Percentiles rank a stretch among this genome's conserved stretches.
phyloP scores from a whole-genome alignment of 1,284 basidiomycete species.

The Earliella scabrosa region DNA sequence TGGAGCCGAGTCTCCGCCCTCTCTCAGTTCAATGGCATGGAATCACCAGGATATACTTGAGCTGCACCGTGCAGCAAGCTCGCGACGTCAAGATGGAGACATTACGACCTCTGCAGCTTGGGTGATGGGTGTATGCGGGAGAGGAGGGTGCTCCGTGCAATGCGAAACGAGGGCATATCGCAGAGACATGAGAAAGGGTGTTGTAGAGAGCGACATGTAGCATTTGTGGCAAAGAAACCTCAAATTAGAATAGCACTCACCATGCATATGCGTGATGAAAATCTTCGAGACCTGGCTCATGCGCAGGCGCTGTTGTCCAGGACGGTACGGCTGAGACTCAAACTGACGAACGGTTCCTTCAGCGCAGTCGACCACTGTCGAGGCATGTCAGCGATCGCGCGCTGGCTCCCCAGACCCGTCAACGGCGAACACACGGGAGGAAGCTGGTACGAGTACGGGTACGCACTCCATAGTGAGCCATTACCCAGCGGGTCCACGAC shows the following conservation, averaged over 20 bases:
- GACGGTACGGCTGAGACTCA: conserved; percentile 38
- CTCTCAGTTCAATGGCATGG: too few species aligned
- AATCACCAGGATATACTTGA: too few species aligned
- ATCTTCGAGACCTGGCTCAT: conserved; percentile 69
- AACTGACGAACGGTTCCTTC: conserved; percentile 79
- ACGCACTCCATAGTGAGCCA: conserved; percentile 68
- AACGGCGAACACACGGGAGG: not conserved
- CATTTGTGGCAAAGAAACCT: not conserved
- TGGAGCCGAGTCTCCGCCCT: too few species aligned
- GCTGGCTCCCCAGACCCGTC: not conserved
- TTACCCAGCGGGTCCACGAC: conserved; percentile 59
- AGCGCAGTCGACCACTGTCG: conserved; percentile 85
- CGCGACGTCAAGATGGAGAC: too few species aligned
- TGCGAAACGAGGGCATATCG: too few species aligned
- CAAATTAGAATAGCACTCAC: conserved; percentile 42
- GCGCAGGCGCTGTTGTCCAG: conserved; percentile 41
- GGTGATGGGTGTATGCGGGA: too few species aligned
- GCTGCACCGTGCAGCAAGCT: too few species aligned
- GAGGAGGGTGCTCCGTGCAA: too few species aligned
- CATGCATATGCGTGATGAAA: conserved; percentile 92
- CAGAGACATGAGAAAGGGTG: too few species aligned
- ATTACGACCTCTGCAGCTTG: too few species aligned
- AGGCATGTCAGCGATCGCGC: not conserved
- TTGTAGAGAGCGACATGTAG: not conserved
- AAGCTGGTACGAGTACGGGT: conserved; percentile 2